Percentiles rank a stretch among this genome's conserved stretches.
Evolutionary conservation across 495 filamentous ascomycete species (phyloP).

Genomic region (Penicillium cataractarum): DNA sequence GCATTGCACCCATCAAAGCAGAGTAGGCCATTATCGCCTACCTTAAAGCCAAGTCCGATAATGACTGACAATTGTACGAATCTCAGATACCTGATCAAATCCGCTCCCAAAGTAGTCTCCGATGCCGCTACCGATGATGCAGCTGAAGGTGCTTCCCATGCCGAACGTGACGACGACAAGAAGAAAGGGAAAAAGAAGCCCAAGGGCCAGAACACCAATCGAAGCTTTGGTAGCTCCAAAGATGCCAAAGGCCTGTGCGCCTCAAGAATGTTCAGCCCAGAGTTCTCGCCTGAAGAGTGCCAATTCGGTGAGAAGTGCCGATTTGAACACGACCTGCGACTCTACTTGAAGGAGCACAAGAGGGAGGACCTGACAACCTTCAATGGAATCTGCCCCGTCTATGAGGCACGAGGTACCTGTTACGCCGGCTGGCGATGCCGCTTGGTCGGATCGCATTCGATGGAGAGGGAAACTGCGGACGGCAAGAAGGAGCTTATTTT

Average conservation of each 20-base stretch:
- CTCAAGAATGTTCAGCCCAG: constrained; percentile 63
- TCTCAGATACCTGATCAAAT: constrained; percentile 60
- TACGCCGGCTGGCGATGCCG: constrained; percentile 89
- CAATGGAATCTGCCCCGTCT: constrained; percentile 77
- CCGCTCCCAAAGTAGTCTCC: constrained; percentile 25
- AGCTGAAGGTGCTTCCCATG: constrained; percentile 63
- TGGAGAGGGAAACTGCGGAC: constrained; percentile 72
- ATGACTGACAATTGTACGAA: constrained; percentile 15
- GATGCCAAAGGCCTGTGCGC: constrained; percentile 81
- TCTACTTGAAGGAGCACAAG: constrained; percentile 82
- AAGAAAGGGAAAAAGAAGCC: constrained; percentile 67
- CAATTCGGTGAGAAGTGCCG: constrained; percentile 76
- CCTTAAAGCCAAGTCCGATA: not conserved
- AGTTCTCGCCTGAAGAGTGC: constrained; percentile 76
- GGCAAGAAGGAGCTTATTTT: constrained; percentile 82
- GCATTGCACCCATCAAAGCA: constrained; percentile 79
- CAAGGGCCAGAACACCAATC: constrained; percentile 82
- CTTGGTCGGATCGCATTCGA: constrained; percentile 78
- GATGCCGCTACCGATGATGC: constrained; percentile 60
- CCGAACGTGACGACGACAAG: constrained; percentile 39
- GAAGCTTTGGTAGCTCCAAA: constrained; percentile 79
- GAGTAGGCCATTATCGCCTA: constrained; percentile 61
- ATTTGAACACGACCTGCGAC: constrained; percentile 77
- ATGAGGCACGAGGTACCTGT: constrained; percentile 74
- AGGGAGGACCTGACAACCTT: constrained; percentile 76